Base-by-base conservation (phyloP, 2,329 filamentous ascomycete genomes). In the Rhinocladiella similis region DNA sequence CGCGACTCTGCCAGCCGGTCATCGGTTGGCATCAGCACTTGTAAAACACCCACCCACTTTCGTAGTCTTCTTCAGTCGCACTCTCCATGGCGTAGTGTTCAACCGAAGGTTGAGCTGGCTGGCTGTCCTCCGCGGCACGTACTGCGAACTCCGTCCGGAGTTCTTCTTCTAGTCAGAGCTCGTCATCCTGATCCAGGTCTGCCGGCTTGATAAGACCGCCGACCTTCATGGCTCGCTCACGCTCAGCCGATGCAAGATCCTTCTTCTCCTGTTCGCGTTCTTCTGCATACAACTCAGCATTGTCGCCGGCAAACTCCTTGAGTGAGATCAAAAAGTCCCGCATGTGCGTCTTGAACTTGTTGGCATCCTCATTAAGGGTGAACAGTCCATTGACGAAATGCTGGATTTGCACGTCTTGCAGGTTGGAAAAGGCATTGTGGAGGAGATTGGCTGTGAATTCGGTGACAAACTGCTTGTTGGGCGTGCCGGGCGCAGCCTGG, bases 291-390 rank as follows among this genome's bases (percentile, higher is more conserved):
- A 99, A 82, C 70, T 99, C 94, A 1, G 93, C 85, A 67, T 97
- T 97, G 75, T 99, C 94, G 50, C 90, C 94, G 1, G 91, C 87
- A 68, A 97, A 99, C 75, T 99, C 95, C 77, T 97, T 96, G 65
- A 99, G 80, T 19, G 92, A 95, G 67, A 99, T 96, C 65, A 99
- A 78, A 83, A 99, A 99, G 75, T 99, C 94, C 64, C 94, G 91
- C 50, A 99, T 80, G 68, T 95, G 91, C 53, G 96, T 85, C 72
- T 96, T 96, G 86, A 99, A 99, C 72, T 91, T 91, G 70, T 90
- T 89, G 63, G 95, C 86, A 68, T 96, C 89, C 54, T 88, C 89
- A 72, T 96, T 97, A 65, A 90, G 83, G 5, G 87, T 83, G 73
- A 99, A 96, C 10, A 99, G 78, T 10, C 90, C 90, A 66, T 95